Evolutionary conservation across 1,284 basidiomycete species (phyloP).

Genomic region (Trichosporon sp.): DNA sequence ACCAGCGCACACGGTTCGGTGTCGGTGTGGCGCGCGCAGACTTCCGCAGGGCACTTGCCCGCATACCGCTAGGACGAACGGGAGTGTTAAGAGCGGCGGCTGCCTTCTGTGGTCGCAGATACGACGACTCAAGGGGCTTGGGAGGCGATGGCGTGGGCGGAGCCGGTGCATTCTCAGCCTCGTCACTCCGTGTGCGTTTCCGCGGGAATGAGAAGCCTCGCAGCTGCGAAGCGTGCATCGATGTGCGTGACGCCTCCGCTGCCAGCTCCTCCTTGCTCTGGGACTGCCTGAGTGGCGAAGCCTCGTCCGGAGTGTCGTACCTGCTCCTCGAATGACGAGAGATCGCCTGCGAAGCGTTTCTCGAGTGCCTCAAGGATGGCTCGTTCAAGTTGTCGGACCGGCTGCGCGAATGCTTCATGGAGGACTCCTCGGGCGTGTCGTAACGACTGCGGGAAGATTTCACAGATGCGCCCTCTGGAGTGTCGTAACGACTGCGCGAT

Average conservation of each 20-base stretch:
- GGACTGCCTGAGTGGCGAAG: background rate
- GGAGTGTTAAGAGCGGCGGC: background rate
- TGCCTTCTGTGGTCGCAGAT: background rate
- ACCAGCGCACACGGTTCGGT: constrained; percentile 18
- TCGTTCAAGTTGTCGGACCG: background rate
- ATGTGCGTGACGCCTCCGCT: background rate
- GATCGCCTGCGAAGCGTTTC: background rate
- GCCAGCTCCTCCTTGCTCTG: background rate
- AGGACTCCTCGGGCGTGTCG: background rate
- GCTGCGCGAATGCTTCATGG: background rate
- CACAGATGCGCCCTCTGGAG: background rate
- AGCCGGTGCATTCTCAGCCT: background rate
- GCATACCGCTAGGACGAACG: background rate
- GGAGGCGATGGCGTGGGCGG: constrained; percentile 3
- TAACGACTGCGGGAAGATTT: background rate
- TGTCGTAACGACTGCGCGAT: background rate
- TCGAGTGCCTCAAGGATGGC: background rate
- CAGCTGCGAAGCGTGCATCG: background rate
- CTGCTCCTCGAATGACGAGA: background rate
- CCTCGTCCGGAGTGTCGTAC: background rate
- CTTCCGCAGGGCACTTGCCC: constrained; percentile 12
- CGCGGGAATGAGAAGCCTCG: constrained; percentile 7
- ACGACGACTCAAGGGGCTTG: background rate
- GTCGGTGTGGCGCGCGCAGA: constrained; percentile 10
- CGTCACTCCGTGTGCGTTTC: constrained; percentile 6